Conservation (phyloP, 768 basidiomycete genomes). For the Macrolepiota dolichaula region DNA sequence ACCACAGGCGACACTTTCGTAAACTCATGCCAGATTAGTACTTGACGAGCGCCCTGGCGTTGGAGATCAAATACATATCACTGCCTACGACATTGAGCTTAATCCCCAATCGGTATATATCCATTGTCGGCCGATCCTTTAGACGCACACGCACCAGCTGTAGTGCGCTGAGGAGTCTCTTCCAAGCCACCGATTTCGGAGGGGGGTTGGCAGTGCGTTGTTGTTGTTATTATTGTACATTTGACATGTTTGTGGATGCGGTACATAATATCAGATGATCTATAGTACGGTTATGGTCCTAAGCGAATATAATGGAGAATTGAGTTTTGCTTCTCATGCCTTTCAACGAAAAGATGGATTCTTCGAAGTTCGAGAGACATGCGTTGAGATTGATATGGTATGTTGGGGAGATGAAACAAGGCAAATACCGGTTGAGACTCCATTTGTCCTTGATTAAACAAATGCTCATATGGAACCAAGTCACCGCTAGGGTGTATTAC, state of each 20-base stretch:
- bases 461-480: neutral
- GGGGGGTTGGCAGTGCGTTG: neutral
- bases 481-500: neutral
- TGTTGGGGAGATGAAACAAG: neutral
- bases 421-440: neutral
- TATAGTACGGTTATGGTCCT: neutral
- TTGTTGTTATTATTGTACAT: neutral
- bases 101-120: slow-evolving; percentile 5
- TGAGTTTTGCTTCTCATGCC: slow-evolving; percentile 7
- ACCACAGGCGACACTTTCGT: neutral
- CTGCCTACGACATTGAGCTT: neutral
- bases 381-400: neutral
- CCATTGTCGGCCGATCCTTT: neutral
- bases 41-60: too few species aligned
- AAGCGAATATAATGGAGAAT: neutral
- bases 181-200: neutral
- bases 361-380: neutral
- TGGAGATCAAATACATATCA: slow-evolving; percentile 5
- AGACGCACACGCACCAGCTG: neutral
- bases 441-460: neutral
- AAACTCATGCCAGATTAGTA: neutral
- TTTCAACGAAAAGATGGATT: neutral
- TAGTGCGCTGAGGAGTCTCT: neutral
- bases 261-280: neutral
- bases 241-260: neutral